Conservation (phyloP, 2,329 filamentous ascomycete genomes). For the Didymella lethalis region DNA sequence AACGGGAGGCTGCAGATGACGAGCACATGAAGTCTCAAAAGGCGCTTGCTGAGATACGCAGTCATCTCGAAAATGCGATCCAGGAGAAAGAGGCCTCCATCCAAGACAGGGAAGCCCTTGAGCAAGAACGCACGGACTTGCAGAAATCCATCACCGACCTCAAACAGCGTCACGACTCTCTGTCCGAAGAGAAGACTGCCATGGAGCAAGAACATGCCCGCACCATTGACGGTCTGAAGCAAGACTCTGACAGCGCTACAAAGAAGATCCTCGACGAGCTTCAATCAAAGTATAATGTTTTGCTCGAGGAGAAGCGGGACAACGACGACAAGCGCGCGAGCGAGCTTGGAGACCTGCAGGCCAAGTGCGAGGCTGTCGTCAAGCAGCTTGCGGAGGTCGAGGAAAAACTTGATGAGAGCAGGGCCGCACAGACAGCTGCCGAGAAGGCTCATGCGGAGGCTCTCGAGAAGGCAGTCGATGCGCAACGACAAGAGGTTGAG, state of each 20-base stretch:
- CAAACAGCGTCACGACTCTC: slow-evolving; percentile 39
- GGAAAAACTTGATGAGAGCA: slow-evolving; percentile 26
- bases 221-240: slow-evolving; percentile 41
- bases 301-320: slow-evolving; percentile 30
- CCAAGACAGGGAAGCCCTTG: slow-evolving; percentile 29
- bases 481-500: slow-evolving; percentile 41
- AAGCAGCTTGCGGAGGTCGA: slow-evolving; percentile 37
- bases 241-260: slow-evolving; percentile 39
- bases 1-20: slow-evolving; percentile 28
- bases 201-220: slow-evolving; percentile 42
- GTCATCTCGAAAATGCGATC: neutral
- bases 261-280: slow-evolving; percentile 40
- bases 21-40: slow-evolving; percentile 25
- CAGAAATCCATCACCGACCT: slow-evolving; percentile 41
- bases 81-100: slow-evolving; percentile 28
- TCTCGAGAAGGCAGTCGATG: slow-evolving; percentile 24
- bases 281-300: slow-evolving; percentile 35
- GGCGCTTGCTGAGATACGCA: slow-evolving; percentile 30
- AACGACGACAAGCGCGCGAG: slow-evolving; percentile 27
- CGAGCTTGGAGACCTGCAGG: slow-evolving; percentile 32
- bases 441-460: slow-evolving; percentile 36
- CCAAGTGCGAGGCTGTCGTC: slow-evolving; percentile 29
- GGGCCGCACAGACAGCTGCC: slow-evolving; percentile 27
- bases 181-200: slow-evolving; percentile 41
- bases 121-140: slow-evolving; percentile 31